These are phyloP conservation scores for Malassezia sympodialis DNA, from an alignment of 1,284 basidiomycete species.

Conservation along the genomic window DNA sequence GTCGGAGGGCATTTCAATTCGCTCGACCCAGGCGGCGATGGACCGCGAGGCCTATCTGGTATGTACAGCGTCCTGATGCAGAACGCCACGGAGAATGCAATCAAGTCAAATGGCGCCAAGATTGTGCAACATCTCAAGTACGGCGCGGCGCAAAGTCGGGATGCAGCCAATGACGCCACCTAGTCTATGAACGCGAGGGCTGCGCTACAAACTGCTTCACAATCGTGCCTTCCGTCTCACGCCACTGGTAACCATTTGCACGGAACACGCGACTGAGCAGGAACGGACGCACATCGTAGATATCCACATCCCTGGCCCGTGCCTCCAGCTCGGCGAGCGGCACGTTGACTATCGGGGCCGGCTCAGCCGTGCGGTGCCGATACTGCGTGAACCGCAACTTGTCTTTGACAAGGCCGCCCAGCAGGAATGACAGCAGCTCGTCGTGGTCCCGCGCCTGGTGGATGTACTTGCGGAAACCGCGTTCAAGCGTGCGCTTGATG, in stretches of 20 bases:
- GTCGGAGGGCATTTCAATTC: slow-evolving; percentile 11
- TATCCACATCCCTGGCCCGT: slow-evolving; percentile 76
- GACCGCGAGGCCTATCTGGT: slow-evolving; percentile 10
- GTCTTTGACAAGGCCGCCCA: slow-evolving; percentile 90
- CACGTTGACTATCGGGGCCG: slow-evolving; percentile 25
- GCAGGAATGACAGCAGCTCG: slow-evolving; percentile 83
- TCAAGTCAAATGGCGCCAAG: neutral
- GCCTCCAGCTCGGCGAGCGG: slow-evolving; percentile 50
- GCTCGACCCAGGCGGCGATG: slow-evolving; percentile 1
- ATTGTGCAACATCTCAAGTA: neutral
- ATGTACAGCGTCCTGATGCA: neutral
- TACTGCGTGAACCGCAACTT: slow-evolving; percentile 62
- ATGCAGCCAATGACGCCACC: neutral
- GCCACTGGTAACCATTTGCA: slow-evolving; percentile 71
- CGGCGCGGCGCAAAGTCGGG: neutral
- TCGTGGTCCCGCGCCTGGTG: slow-evolving; percentile 85
- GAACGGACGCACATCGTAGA: slow-evolving; percentile 80
- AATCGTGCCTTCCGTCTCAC: slow-evolving; percentile 31
- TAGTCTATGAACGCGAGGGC: neutral
- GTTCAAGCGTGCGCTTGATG: slow-evolving; percentile 91
- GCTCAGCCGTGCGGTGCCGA: slow-evolving; percentile 9
- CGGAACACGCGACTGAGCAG: slow-evolving; percentile 70
- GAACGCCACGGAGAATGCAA: slow-evolving; percentile 1
- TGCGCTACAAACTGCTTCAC: slow-evolving; percentile 32
- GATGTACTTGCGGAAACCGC: slow-evolving; percentile 86